Evolutionary conservation across 305 asterid species (phyloP), one percentile per base, ranked within the genome.

Genomic region (Withania somnifera): DNA sequence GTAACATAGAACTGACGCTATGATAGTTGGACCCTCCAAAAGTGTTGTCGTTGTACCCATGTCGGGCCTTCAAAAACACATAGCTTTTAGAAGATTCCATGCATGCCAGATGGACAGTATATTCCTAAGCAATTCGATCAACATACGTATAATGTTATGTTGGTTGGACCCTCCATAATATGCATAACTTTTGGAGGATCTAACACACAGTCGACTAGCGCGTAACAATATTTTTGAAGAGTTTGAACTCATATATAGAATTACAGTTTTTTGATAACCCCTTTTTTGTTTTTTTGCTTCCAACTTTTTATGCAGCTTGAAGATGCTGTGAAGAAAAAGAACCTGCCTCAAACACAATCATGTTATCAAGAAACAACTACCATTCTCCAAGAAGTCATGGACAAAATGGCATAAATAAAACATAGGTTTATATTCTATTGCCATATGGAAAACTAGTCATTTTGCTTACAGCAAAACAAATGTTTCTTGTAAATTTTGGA

Each of bases 381-480:
- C 8, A 79, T 92, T 79, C 90, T 94, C 15, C 83, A 94, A 84
- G 97, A 93, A 85, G 93, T 94, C 82, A 92, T 92, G 95, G 84
- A 4, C 54, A 84, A 87, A 73, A 94, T 90, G 97, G 91, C 94
- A 28, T 93, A 86, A 88, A 76, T 66, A 57, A n/a, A 77, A 79
- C 82, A 58, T 22, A 22, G 32, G 36, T 58, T 79, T 79, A 40
- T 52, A 58, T 28, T 75, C 10, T 71, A 22, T 26, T 1, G 8
- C 26, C 73, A 64, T 28, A 17, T 34, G 75, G 20, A 28, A 61
- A 38, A n/a, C 9, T 40, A 71, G 22, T 71, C 52, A 20, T 42
- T 40, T 42, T 71, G 75, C 51, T 14, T 64, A 34, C 26, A 32
- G 7, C 52, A 68, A 68, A 19, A 68, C 53, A 17, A 47, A 75